These are phyloP conservation scores for Hyaloperonospora brassicae DNA, from an alignment of 352 stramenopile species.

Conservation along the genomic window DNA sequence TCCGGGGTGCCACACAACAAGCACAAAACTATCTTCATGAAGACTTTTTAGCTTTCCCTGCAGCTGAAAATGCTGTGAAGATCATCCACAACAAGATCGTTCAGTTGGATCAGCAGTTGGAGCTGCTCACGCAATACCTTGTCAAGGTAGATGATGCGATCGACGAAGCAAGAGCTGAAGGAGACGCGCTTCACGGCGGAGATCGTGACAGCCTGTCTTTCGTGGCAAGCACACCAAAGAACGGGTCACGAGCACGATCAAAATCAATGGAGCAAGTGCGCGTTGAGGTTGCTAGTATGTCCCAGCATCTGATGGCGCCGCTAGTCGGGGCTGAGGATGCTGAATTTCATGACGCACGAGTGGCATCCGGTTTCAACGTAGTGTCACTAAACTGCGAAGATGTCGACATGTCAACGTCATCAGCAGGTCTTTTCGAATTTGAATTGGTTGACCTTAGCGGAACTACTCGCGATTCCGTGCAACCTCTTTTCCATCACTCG, in stretches of 20 bases:
- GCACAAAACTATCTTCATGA: slow-evolving; percentile 81
- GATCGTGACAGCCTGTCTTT: slow-evolving; percentile 60
- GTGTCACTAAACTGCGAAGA: slow-evolving; percentile 14
- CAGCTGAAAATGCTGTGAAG: slow-evolving; percentile 70
- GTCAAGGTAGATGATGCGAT: slow-evolving; percentile 70
- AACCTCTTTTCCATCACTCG: slow-evolving; percentile 73
- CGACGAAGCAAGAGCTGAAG: slow-evolving; percentile 52
- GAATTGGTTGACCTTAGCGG: slow-evolving; percentile 78
- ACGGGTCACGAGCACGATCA: slow-evolving; percentile 21
- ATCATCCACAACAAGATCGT: slow-evolving; percentile 81
- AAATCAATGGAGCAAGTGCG: slow-evolving; percentile 53
- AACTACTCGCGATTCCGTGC: slow-evolving; percentile 40
- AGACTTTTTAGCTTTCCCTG: slow-evolving; percentile 63
- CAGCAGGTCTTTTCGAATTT: slow-evolving; percentile 70
- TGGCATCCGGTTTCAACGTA: slow-evolving; percentile 30
- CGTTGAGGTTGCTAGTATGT: slow-evolving; percentile 59
- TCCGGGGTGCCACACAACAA: slow-evolving; percentile 75
- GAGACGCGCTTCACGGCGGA: slow-evolving; percentile 34
- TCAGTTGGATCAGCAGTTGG: slow-evolving; percentile 63
- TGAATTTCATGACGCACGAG: slow-evolving; percentile 76
- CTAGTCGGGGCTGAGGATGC: slow-evolving; percentile 76
- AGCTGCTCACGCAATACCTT: slow-evolving; percentile 52
- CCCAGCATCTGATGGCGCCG: slow-evolving; percentile 63
- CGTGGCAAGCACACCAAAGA: slow-evolving; percentile 27
- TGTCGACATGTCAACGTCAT: slow-evolving; percentile 53